phyloP scores from a whole-genome alignment of 352 stramenopile species.

The Proteromonas lacertae region DNA sequence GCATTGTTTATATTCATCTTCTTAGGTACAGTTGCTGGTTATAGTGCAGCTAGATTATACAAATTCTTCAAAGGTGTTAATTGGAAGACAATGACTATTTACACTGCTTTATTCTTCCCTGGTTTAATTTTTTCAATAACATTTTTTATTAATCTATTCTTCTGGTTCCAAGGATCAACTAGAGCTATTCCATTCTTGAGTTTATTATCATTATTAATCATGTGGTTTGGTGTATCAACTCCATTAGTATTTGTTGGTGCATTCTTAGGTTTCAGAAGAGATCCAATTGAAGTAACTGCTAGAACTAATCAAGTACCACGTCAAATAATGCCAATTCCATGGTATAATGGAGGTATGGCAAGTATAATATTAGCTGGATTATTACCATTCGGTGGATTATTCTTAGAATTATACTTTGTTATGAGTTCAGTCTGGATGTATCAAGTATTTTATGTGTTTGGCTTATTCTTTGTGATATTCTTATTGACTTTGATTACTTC shows the following conservation, averaged over 20 bases:
- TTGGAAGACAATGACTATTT: conserved; percentile 79
- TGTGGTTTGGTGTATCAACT: conserved; percentile 88
- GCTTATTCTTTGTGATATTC: conserved; percentile 90
- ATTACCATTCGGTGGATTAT: conserved; percentile 91
- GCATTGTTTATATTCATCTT: conserved; percentile 89
- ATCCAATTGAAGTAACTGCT: conserved; percentile 24
- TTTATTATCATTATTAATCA: conserved; percentile 69
- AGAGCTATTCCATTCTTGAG: conserved; percentile 67
- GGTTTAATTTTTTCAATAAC: conserved; percentile 63
- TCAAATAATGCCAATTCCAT: conserved; percentile 61
- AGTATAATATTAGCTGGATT: conserved; percentile 80
- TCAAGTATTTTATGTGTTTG: conserved; percentile 59
- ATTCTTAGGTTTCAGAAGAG: conserved; percentile 58
- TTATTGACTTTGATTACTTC: conserved; percentile 86
- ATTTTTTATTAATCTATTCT: conserved; percentile 73
- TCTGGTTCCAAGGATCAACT: conserved; percentile 22
- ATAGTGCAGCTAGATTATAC: conserved; percentile 37
- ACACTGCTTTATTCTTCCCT: conserved; percentile 69
- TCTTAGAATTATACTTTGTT: conserved; percentile 99
- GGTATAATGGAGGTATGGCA: conserved; percentile 67
- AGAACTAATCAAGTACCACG: conserved; percentile 40
- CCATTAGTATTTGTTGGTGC: conserved; percentile 87
- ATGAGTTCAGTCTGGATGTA: conserved; percentile 95
- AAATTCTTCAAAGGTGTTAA: conserved; percentile 49
- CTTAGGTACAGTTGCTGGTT: conserved; percentile 75